Evolutionary conservation across 176 grass and related monocot genomes (phyloP).

Genomic region (Triticum dicoccoides): DNA sequence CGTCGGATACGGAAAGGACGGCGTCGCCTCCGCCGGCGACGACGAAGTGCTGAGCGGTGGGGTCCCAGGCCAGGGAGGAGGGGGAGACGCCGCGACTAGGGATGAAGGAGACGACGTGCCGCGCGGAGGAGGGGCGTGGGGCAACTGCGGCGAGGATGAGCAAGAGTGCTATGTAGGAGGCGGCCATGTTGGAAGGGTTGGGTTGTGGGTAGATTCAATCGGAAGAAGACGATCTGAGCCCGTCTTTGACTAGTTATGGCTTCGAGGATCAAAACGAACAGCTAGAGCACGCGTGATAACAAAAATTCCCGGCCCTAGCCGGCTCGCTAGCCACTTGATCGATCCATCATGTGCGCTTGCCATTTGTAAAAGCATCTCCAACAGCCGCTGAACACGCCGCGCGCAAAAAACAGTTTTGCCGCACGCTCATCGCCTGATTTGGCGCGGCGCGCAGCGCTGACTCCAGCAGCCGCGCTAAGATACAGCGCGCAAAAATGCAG

Average conservation of each 20-base stretch:
- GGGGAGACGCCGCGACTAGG: constrained; percentile 26
- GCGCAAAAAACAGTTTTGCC: too few relatives aligned
- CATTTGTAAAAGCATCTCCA: too few relatives aligned
- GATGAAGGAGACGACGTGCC: constrained; percentile 55
- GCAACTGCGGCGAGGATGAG: constrained; percentile 32
- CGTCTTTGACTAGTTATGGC: not conserved
- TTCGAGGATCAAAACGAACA: not conserved
- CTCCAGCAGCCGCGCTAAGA: too few relatives aligned
- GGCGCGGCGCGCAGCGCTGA: too few relatives aligned
- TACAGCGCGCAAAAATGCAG: too few relatives aligned
- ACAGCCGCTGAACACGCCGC: too few relatives aligned
- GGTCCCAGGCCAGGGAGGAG: constrained; percentile 72
- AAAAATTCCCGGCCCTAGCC: not conserved
- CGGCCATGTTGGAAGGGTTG: constrained; percentile 19
- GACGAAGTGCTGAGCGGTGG: constrained; percentile 71
- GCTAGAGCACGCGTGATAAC: not conserved
- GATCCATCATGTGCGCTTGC: too few relatives aligned
- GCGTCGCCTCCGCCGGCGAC: constrained; percentile 47
- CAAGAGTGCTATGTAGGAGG: not conserved
- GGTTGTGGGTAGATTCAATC: not conserved
- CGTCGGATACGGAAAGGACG: constrained; percentile 75
- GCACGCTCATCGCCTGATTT: too few relatives aligned
- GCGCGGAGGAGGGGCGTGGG: constrained; percentile 22
- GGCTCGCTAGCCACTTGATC: too few relatives aligned
- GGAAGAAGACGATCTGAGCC: not conserved